Conservation (phyloP, 2,329 filamentous ascomycete species). For the Didymella sp. region DNA sequence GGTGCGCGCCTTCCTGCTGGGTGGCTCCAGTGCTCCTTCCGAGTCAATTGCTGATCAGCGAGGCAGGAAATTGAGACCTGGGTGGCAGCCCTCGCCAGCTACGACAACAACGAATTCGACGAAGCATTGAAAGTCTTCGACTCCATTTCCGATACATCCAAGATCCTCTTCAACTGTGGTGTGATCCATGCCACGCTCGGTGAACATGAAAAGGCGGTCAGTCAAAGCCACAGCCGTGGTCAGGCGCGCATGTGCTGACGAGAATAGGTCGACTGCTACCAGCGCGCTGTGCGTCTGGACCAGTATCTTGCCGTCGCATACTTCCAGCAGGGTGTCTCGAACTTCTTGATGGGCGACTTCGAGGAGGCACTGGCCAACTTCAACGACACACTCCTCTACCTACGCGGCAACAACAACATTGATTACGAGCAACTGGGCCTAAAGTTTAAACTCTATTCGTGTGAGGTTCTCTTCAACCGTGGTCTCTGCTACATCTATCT, state of each 20-base stretch:
- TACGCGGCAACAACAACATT: slow-evolving; percentile 95
- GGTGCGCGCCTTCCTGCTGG: slow-evolving; percentile 36
- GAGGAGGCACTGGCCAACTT: slow-evolving; percentile 98
- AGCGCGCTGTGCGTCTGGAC: slow-evolving; percentile 86
- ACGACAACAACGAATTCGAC: slow-evolving; percentile 98
- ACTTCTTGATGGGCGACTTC: slow-evolving; percentile 95
- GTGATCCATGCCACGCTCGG: slow-evolving; percentile 97
- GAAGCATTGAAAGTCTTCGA: slow-evolving; percentile 84
- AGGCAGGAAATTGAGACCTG: slow-evolving; percentile 96
- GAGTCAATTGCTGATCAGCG: slow-evolving; percentile 36
- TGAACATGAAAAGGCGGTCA: slow-evolving; percentile 92
- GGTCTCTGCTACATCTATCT: slow-evolving; percentile 97
- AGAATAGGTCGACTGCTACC: slow-evolving; percentile 87
- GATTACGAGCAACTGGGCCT: slow-evolving; percentile 96
- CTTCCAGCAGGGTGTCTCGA: slow-evolving; percentile 98
- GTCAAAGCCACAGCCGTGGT: slow-evolving; percentile 43
- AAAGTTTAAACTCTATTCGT: slow-evolving; percentile 95
- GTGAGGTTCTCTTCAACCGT: slow-evolving; percentile 96
- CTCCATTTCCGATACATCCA: slow-evolving; percentile 90
- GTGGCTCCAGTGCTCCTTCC: slow-evolving; percentile 18
- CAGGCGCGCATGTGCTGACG: slow-evolving; percentile 27
- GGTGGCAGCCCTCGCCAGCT: slow-evolving; percentile 87
- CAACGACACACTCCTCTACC: slow-evolving; percentile 94
- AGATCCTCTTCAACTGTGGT: slow-evolving; percentile 98
- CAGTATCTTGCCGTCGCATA: slow-evolving; percentile 97